These are phyloP conservation scores for Neobulgaria alba DNA, from an alignment of 2,329 filamentous ascomycete species.

Conservation along the genomic window DNA sequence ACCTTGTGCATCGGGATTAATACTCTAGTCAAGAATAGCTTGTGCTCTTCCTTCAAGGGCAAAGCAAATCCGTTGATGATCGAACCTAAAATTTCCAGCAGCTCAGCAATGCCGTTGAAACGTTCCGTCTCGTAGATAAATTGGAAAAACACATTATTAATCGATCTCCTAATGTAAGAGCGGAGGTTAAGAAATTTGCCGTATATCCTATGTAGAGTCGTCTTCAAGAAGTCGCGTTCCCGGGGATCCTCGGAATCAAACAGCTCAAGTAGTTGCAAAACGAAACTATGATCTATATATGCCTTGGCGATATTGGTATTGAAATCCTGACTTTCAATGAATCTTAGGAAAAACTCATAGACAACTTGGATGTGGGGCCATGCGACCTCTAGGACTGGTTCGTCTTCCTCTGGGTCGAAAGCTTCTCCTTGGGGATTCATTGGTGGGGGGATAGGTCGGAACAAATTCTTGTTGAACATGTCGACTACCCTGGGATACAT, in stretches of 20 bases:
- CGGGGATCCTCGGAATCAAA: constrained; percentile 97
- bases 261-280: constrained; percentile 89
- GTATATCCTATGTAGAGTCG: constrained; percentile 94
- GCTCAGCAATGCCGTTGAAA: constrained; percentile 95
- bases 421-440: constrained; percentile 97
- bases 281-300: constrained; percentile 97
- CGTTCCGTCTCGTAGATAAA: constrained; percentile 98
- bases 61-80: constrained; percentile 99
- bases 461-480: constrained; percentile 98
- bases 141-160: constrained; percentile 99
- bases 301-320: constrained; percentile 99
- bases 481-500: constrained; percentile 99
- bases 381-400: constrained; percentile 93
- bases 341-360: constrained; percentile 97
- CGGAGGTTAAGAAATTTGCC: constrained; percentile 97
- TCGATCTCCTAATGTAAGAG: constrained; percentile 93
- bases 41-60: constrained; percentile 96
- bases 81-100: constrained; percentile 92
- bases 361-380: constrained; percentile 99
- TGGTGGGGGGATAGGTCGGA: constrained; percentile 91
- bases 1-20: constrained; percentile 93
- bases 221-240: constrained; percentile 96
- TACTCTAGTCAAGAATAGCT: constrained; percentile 90
- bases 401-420: constrained; percentile 97
- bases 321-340: constrained; percentile 99